These are phyloP conservation scores for Parathielavia hyrcaniae DNA, from an alignment of 495 filamentous ascomycete species.

Conservation along the genomic window DNA sequence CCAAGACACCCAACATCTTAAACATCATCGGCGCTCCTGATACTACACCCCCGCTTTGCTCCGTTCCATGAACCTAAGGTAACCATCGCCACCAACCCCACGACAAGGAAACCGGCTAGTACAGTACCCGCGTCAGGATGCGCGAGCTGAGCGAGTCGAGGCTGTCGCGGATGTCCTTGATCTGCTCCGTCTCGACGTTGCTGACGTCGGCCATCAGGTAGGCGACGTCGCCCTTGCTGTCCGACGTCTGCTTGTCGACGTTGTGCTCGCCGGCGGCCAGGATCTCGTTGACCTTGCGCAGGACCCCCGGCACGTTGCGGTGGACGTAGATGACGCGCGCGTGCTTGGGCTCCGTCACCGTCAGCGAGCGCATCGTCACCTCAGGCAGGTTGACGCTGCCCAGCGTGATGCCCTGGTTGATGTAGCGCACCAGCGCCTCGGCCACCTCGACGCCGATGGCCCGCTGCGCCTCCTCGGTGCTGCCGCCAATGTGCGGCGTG, in stretches of 20 bases:
- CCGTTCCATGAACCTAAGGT: neutral
- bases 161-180: constrained; percentile 76
- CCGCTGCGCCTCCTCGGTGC: constrained; percentile 94
- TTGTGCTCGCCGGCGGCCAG: constrained; percentile 93
- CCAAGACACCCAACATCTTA: constrained; percentile 16
- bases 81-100: neutral
- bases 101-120: constrained; percentile 46
- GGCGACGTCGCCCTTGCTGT: constrained; percentile 86
- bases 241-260: constrained; percentile 96
- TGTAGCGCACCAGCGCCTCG: constrained; percentile 80
- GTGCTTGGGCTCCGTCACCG: constrained; percentile 78
- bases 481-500: constrained; percentile 93
- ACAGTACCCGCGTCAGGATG: constrained; percentile 82
- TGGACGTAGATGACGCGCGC: constrained; percentile 94
- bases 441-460: constrained; percentile 93
- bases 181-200: constrained; percentile 68
- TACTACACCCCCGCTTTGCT: neutral
- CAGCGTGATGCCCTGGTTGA: constrained; percentile 83
- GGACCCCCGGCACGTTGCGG: constrained; percentile 87
- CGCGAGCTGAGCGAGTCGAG: constrained; percentile 76
- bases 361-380: constrained; percentile 77
- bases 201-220: constrained; percentile 98
- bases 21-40: neutral
- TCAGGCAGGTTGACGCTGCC: constrained; percentile 96
- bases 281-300: constrained; percentile 88